These are phyloP conservation scores for Penicillium paxilli DNA, from an alignment of 495 filamentous ascomycete genomes.

Conservation along the genomic window DNA sequence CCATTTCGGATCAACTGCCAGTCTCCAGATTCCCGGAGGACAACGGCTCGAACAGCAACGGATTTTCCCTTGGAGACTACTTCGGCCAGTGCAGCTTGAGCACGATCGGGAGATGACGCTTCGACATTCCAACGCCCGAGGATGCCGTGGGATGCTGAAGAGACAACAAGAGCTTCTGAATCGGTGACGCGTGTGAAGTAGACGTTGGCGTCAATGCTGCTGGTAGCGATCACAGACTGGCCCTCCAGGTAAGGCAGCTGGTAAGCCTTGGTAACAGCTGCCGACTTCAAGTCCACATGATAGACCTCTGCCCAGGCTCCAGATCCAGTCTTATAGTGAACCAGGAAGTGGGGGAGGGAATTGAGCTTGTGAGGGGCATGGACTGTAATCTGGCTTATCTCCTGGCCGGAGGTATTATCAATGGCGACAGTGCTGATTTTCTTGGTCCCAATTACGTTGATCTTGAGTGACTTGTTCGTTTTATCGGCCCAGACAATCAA, in stretches of 20 bases:
- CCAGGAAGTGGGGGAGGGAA: constrained; percentile 76
- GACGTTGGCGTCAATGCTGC: constrained; percentile 73
- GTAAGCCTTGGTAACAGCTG: constrained; percentile 69
- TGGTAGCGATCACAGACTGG: constrained; percentile 74
- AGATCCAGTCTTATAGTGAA: constrained; percentile 71
- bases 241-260: constrained; percentile 67
- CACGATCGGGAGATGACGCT: constrained; percentile 33
- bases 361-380: constrained; percentile 71
- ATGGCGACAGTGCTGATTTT: constrained; percentile 50
- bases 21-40: constrained; percentile 69
- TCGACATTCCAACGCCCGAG: constrained; percentile 69
- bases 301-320: constrained; percentile 84
- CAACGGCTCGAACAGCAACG: constrained; percentile 76
- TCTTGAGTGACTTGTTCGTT: constrained; percentile 62
- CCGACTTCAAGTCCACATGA: constrained; percentile 71
- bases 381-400: constrained; percentile 64
- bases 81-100: constrained; percentile 75
- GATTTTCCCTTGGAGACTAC: constrained; percentile 66
- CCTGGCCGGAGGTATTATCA: constrained; percentile 53
- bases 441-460: constrained; percentile 81
- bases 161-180: constrained; percentile 68
- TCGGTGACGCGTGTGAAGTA: constrained; percentile 82
- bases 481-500: constrained; percentile 82
- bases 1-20: constrained; percentile 86
- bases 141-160: constrained; percentile 73